Conservation (phyloP, 805 yeast species). For the Lachancea kluyveri region DNA sequence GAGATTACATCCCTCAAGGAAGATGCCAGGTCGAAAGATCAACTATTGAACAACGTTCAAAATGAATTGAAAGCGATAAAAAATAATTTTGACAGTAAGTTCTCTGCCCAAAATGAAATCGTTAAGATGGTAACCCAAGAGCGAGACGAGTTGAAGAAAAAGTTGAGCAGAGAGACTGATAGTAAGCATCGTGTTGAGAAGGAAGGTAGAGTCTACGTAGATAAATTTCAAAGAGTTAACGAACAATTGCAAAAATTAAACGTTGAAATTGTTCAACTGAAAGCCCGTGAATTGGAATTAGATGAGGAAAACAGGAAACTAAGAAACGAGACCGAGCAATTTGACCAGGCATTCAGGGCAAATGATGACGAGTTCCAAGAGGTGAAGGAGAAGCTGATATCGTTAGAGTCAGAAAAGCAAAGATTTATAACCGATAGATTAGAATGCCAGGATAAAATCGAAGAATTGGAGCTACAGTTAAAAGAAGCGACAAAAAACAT, state of each 20-base stretch:
- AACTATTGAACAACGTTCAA: slow-evolving; percentile 4
- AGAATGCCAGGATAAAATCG: slow-evolving; percentile 22
- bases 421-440: slow-evolving; percentile 18
- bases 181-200: slow-evolving; percentile 13
- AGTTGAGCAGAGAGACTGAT: slow-evolving; percentile 16
- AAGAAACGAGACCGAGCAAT: slow-evolving; percentile 15
- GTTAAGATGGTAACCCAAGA: slow-evolving; percentile 27
- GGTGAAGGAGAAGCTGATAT: slow-evolving; percentile 16
- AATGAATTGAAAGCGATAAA: slow-evolving; percentile 12
- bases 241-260: slow-evolving; percentile 29
- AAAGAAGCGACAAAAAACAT: slow-evolving; percentile 4
- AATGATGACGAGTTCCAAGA: slow-evolving; percentile 13
- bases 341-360: slow-evolving; percentile 15
- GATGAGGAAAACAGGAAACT: slow-evolving; percentile 24
- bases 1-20: slow-evolving; percentile 1
- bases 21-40: background rate
- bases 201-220: slow-evolving; percentile 14
- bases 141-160: slow-evolving; percentile 20
- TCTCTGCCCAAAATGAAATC: slow-evolving; percentile 32
- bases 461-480: slow-evolving; percentile 13
- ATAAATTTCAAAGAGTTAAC: slow-evolving; percentile 17
- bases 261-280: slow-evolving; percentile 25
- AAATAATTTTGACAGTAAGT: slow-evolving; percentile 30
- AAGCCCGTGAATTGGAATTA: slow-evolving; percentile 23
- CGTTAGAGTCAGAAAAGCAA: slow-evolving; percentile 18